Conservation (phyloP, 306 rosid genomes). For the Mucuna pruriens region DNA sequence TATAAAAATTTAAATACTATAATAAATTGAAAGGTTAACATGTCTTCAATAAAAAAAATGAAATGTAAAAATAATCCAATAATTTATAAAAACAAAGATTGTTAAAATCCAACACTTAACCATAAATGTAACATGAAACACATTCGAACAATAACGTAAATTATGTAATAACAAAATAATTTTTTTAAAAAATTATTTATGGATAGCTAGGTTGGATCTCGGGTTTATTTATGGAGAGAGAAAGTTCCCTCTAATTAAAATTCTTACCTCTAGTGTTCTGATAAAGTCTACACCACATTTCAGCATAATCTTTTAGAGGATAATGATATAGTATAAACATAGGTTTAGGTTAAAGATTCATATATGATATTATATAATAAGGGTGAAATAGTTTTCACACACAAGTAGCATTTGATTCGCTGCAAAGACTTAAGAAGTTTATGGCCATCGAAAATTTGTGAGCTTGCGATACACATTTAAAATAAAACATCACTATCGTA, state of each 20-base stretch:
- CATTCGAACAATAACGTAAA: no score
- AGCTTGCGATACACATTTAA: conserved; percentile 7
- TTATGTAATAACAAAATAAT: no score
- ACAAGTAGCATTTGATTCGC: conserved; percentile 46
- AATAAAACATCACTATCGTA: conserved; percentile 32
- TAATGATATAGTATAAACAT: neutral
- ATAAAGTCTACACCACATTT: neutral
- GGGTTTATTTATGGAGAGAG: no score
- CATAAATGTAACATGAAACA: no score
- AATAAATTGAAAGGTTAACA: no score
- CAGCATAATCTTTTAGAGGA: neutral
- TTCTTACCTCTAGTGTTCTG: neutral
- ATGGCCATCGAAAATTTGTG: conserved; percentile 14
- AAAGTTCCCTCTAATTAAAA: neutral
- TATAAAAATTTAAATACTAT: no score
- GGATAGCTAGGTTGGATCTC: no score
- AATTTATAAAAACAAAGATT: no score
- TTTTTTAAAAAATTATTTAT: no score
- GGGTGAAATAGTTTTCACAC: conserved; percentile 23
- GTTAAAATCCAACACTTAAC: no score
- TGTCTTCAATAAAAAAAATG: no score
- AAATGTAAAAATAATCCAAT: no score
- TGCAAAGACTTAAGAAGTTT: neutral
- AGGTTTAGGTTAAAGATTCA: conserved; percentile 21
- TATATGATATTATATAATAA: neutral